A percentile compares a stretch with the other conserved stretches of the same genome.
Conservation (phyloP, 352 stramenopile genomes). For the Phytophthora pluvialis region DNA sequence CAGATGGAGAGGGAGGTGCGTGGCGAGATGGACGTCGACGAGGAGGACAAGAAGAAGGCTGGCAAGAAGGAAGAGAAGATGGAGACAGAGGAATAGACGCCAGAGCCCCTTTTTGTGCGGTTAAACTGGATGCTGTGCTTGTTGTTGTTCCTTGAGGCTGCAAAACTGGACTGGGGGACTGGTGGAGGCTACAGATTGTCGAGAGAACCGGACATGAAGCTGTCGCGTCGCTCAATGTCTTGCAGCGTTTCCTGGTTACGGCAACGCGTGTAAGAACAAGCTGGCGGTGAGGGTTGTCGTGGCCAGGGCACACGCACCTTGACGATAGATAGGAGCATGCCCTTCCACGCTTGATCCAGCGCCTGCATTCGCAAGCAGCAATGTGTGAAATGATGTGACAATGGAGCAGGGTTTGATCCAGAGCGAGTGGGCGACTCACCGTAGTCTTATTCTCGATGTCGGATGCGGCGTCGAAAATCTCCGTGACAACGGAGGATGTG, state of each 20-base stretch:
- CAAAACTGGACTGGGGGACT: constrained; percentile 12
- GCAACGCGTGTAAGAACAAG: not conserved
- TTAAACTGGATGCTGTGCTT: not conserved
- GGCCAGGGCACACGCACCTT: constrained; percentile 37
- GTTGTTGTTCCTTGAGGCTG: constrained; percentile 10
- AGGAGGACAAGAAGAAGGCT: constrained; percentile 27
- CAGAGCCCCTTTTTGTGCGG: not conserved
- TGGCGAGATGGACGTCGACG: constrained; percentile 50
- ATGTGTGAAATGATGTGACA: constrained; percentile 10
- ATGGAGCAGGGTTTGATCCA: not conserved
- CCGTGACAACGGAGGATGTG: constrained; percentile 34
- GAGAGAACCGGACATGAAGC: constrained; percentile 69
- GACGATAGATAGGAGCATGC: constrained; percentile 59
- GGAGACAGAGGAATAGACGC: constrained; percentile 59
- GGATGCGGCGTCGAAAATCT: constrained; percentile 54
- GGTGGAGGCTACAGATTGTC: constrained; percentile 50
- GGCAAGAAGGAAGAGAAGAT: constrained; percentile 53
- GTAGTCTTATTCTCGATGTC: constrained; percentile 62
- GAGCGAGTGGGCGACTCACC: constrained; percentile 28
- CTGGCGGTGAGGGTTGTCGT: not conserved
- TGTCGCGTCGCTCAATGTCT: constrained; percentile 71
- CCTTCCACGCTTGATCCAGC: constrained; percentile 62
- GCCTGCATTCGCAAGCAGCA: constrained; percentile 29
- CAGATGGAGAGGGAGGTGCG: constrained; percentile 65
- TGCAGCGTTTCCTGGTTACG: constrained; percentile 62